Percentiles rank a stretch among this genome's conserved stretches.
phyloP scores from a whole-genome alignment of 228 moss, liverwort and hornwort genomes.

The Sphagnum fallax region DNA sequence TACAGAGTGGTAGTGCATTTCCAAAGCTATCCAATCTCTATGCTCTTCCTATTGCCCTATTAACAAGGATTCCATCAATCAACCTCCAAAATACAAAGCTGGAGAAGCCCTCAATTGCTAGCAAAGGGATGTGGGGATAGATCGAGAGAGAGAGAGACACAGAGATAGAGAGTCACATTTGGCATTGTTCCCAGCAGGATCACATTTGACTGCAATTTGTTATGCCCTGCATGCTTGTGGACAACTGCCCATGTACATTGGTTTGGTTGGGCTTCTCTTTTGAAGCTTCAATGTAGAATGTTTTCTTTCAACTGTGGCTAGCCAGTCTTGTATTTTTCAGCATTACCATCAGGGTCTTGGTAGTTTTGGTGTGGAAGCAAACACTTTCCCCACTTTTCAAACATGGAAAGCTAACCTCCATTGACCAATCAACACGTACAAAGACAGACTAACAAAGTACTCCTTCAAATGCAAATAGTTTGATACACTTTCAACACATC shows the following conservation, averaged over 20 bases:
- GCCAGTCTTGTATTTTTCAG: constrained; percentile 83
- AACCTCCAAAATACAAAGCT: neutral
- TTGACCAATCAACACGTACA: constrained; percentile 7
- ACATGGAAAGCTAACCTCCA: constrained; percentile 37
- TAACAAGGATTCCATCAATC: neutral
- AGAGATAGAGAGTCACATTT: constrained; percentile 36
- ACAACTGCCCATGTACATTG: constrained; percentile 80
- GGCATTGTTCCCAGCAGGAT: constrained; percentile 61
- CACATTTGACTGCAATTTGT: constrained; percentile 66
- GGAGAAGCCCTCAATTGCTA: constrained; percentile 8
- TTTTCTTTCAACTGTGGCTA: constrained; percentile 76
- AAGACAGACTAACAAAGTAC: no score
- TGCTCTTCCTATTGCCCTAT: constrained; percentile 68
- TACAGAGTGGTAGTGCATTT: constrained; percentile 87
- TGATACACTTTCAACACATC: no score
- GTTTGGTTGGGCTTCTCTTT: constrained; percentile 85
- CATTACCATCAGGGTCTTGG: constrained; percentile 58
- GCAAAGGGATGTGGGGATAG: constrained; percentile 9
- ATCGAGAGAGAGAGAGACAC: constrained; percentile 24
- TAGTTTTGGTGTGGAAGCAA: constrained; percentile 40
- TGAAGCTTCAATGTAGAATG: constrained; percentile 84
- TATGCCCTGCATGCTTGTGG: constrained; percentile 73
- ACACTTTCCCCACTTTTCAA: constrained; percentile 55
- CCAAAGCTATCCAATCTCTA: constrained; percentile 90
- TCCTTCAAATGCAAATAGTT: no score